phyloP scores from a whole-genome alignment of 78 protist genomes.

The Isochrysis galbana region DNA sequence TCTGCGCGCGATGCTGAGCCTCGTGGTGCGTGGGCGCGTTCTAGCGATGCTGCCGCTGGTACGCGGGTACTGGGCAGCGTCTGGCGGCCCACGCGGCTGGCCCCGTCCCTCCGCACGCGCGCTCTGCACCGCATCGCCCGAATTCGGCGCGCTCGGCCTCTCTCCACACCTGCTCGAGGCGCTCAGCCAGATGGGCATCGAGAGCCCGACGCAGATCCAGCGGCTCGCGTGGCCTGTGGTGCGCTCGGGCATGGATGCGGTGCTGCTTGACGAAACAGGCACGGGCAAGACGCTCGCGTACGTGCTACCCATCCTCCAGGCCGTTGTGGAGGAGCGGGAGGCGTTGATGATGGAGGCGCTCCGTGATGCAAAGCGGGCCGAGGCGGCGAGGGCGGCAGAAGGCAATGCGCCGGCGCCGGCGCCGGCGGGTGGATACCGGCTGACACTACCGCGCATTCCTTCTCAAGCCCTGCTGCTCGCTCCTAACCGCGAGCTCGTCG shows the following conservation, averaged over 20 bases:
- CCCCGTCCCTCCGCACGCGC: too few relatives aligned
- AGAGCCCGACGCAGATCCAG: not conserved
- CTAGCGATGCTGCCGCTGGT: too few relatives aligned
- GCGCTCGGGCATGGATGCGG: not conserved
- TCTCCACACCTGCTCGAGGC: not conserved
- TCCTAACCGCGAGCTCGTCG: not conserved
- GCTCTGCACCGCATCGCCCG: too few relatives aligned
- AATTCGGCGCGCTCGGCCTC: not conserved
- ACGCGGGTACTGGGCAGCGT: too few relatives aligned
- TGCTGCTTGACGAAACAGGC: not conserved
- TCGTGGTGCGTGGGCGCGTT: too few relatives aligned
- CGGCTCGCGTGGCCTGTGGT: not conserved
- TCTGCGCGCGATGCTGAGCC: too few relatives aligned
- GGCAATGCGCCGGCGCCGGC: not conserved
- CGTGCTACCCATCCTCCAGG: not conserved
- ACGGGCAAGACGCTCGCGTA: constrained; percentile 19
- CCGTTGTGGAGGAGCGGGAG: not conserved
- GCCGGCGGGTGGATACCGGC: not conserved
- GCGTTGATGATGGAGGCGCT: not conserved
- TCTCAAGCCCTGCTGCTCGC: not conserved
- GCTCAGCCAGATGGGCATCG: not conserved
- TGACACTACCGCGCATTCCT: not conserved
- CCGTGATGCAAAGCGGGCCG: not conserved
- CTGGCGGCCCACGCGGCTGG: too few relatives aligned
- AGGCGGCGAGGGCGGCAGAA: not conserved